Base-by-base conservation (phyloP, 208 protist species). In the Leishmania martiniquensis region DNA sequence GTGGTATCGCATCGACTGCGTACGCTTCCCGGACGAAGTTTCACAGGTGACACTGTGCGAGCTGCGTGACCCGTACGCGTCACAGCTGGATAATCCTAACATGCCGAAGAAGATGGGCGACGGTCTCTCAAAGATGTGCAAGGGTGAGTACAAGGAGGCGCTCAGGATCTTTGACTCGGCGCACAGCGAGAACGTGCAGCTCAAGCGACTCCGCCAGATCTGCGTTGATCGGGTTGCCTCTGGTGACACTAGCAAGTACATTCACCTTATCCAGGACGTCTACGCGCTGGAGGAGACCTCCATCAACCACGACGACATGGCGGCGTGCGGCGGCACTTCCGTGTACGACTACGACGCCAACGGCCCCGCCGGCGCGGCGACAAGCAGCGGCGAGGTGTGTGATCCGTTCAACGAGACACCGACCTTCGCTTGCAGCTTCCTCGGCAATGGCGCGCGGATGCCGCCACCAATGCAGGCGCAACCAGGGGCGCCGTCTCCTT, bases 1-100 rank as follows among this genome's bases (percentile, higher is more conserved):
- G 59, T 85, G 86, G 72, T 90, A 93, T 73, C 87, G 85, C 74
- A 86, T 95, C 49, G 86, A 93, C 68, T 91, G 89, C 70, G 81
- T 92, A 44, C 78, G 85, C 42, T 81, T 90, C 42, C 83, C 80
- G 0, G 83, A 77, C 54, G 85, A 82, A 39, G 71, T 81, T 32
- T 75, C 82, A 57, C 80, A 82, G 75, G 81, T 91, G 51, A 86
- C 85, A 15, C 75, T 95, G 29, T 92, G 82, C 66, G 91, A 95
- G 74, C 77, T 95, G 71, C 75, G 69, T 12, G 80, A 84, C 55
- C 73, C 79, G 59, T 62, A 39, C 44, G 51, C 76, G 67, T 73
- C 67, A 47, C 37, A 72, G 72, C 39, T 59, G 55, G 67, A 78
- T 66, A 76, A 71, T 66, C 47, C 67, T 49, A 74, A 83, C 76